A percentile compares a stretch with the other conserved stretches of the same genome.
Conservation (phyloP, 441 rosid species). For the Corymbia calophylla region DNA sequence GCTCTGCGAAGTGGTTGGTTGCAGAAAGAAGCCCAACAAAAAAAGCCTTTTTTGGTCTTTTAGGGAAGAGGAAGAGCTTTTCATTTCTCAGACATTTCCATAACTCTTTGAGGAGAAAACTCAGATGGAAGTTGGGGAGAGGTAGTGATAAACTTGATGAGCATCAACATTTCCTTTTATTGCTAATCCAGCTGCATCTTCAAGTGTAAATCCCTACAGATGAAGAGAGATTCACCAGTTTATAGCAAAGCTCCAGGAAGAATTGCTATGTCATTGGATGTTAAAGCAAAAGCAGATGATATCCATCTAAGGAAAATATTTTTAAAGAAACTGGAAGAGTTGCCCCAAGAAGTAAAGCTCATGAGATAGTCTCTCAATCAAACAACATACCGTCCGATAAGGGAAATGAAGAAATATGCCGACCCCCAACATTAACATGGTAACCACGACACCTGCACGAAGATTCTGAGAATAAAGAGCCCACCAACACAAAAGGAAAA, state of each 20-base stretch:
- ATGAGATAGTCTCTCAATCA: too few relatives aligned
- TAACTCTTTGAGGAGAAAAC: conserved; percentile 77
- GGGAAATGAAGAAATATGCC: too few relatives aligned
- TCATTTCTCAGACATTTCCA: conserved; percentile 83
- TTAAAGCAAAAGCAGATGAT: background rate
- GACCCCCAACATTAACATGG: too few relatives aligned
- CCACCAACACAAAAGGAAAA: too few relatives aligned
- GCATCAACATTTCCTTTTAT: conserved; percentile 75
- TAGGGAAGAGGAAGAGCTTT: conserved; percentile 61
- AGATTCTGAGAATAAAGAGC: too few relatives aligned
- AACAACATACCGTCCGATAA: too few relatives aligned
- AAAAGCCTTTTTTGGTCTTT: conserved; percentile 41
- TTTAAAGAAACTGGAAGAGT: too few relatives aligned
- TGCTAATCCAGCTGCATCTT: conserved; percentile 89
- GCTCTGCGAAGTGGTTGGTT: conserved; percentile 88
- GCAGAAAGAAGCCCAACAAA: conserved; percentile 88
- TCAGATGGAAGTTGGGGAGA: conserved; percentile 84
- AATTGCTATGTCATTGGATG: background rate
- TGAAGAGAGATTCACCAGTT: background rate
- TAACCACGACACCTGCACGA: too few relatives aligned
- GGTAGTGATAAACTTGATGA: conserved; percentile 83
- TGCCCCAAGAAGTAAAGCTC: too few relatives aligned
- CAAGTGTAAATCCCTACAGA: conserved; percentile 80
- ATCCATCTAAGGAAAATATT: background rate
- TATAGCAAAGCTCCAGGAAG: background rate